These are phyloP conservation scores for Pontederia paniculata DNA, from an alignment of 176 grass and related monocot species.

Conservation along the genomic window DNA sequence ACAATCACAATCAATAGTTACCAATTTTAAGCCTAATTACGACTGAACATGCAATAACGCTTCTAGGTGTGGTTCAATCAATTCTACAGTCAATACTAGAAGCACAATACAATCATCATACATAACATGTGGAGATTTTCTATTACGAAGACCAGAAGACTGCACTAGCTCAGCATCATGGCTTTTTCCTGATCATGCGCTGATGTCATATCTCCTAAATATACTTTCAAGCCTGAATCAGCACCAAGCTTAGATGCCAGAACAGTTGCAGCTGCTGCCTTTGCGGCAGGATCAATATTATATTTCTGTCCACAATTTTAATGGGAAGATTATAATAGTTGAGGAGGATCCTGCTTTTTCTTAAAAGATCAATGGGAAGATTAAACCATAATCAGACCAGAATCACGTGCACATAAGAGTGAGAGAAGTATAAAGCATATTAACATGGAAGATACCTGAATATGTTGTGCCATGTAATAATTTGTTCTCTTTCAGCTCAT, in stretches of 20 bases:
- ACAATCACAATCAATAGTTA: no score
- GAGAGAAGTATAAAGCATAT: background rate
- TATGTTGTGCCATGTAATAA: constrained; percentile 19
- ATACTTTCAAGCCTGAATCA: constrained; percentile 74
- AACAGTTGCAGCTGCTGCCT: constrained; percentile 83
- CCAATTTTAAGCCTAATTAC: no score
- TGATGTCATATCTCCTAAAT: constrained; percentile 40
- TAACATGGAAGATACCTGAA: constrained; percentile 9
- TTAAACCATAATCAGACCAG: no score
- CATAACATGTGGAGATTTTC: constrained; percentile 27
- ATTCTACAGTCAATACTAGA: no score
- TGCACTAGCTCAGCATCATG: constrained; percentile 25
- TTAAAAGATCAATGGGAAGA: no score
- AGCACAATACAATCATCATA: no score
- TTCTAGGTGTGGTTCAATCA: no score
- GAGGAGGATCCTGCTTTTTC: background rate
- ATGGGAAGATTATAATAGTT: constrained; percentile 10
- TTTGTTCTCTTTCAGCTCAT: constrained; percentile 24
- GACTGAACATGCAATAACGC: no score
- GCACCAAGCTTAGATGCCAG: constrained; percentile 74
- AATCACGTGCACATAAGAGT: background rate
- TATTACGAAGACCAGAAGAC: constrained; percentile 39
- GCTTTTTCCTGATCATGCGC: constrained; percentile 21
- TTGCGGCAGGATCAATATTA: constrained; percentile 87
- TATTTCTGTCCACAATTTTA: constrained; percentile 49